A percentile compares a stretch with the other conserved stretches of the same genome.
phyloP scores from a whole-genome alignment of 1,284 basidiomycete species.

The Cystobasidium pallidum region DNA sequence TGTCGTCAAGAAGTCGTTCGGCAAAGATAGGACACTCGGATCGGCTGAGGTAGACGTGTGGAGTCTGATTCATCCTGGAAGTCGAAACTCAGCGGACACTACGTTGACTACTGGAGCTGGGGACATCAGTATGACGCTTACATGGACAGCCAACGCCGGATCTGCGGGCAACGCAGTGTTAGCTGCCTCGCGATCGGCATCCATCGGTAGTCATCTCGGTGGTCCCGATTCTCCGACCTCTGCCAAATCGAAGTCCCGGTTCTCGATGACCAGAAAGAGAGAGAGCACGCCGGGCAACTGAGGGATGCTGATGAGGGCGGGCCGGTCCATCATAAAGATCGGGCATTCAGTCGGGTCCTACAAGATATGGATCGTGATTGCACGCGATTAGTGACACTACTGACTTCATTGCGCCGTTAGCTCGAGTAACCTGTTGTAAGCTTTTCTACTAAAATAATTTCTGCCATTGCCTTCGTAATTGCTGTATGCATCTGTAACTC shows the following conservation, averaged over 20 bases:
- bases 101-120: slow-evolving; percentile 7
- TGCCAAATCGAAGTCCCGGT: slow-evolving; percentile 36
- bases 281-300: slow-evolving; percentile 8
- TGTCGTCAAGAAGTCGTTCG: slow-evolving; percentile 38
- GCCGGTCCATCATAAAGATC: too few species aligned
- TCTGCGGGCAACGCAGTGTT: background rate
- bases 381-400: too few species aligned
- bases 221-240: slow-evolving; percentile 39
- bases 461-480: too few species aligned
- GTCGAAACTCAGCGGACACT: slow-evolving; percentile 5
- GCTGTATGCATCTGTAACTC: too few species aligned
- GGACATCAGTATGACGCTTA: background rate
- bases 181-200: background rate
- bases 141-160: slow-evolving; percentile 25
- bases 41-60: slow-evolving; percentile 30
- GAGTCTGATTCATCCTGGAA: slow-evolving; percentile 27
- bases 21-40: slow-evolving; percentile 38
- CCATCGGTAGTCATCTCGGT: background rate
- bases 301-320: background rate
- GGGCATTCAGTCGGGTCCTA: too few species aligned
- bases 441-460: too few species aligned
- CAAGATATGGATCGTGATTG: too few species aligned
- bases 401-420: too few species aligned
- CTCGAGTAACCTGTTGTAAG: too few species aligned
- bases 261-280: slow-evolving; percentile 37